Evolutionary conservation across 2,329 filamentous ascomycete genomes (phyloP).

Genomic region (Aureobasidium sp.): DNA sequence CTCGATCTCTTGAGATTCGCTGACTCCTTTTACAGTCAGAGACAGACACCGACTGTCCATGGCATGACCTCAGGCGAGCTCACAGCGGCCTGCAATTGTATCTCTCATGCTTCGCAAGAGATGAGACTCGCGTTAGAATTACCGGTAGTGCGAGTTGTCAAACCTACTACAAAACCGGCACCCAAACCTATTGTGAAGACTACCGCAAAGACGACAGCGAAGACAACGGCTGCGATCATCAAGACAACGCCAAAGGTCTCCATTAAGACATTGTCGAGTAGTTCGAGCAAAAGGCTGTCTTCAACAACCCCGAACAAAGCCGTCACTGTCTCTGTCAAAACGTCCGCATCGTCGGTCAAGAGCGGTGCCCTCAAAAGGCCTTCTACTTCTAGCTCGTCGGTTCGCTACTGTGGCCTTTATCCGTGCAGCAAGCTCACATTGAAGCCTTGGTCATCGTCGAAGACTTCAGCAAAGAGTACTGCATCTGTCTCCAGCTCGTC

Average conservation of each 20-base stretch:
- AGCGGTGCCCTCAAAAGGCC: too few relatives aligned
- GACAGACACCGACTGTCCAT: not conserved
- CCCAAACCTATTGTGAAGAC: conserved; percentile 15
- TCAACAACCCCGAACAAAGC: too few relatives aligned
- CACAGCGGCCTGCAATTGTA: conserved; percentile 7
- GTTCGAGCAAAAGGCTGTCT: too few relatives aligned
- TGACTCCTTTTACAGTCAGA: not conserved
- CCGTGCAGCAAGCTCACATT: not conserved
- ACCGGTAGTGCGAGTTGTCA: not conserved
- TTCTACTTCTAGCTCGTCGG: not conserved
- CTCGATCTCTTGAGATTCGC: not conserved
- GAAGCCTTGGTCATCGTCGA: not conserved
- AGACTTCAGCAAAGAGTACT: not conserved
- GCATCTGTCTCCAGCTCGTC: not conserved
- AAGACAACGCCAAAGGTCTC: not conserved
- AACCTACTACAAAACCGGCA: not conserved
- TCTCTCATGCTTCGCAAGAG: not conserved
- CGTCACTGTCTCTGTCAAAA: too few relatives aligned
- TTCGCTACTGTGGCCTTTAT: not conserved
- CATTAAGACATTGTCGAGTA: not conserved
- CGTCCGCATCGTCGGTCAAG: not conserved
- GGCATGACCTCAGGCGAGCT: conserved; percentile 5
- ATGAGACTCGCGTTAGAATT: conserved; percentile 8
- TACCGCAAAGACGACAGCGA: conserved; percentile 2
- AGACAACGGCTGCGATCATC: conserved; percentile 4